phyloP scores from a whole-genome alignment of 495 filamentous ascomycete genomes.

The Aspergillus campestris region DNA sequence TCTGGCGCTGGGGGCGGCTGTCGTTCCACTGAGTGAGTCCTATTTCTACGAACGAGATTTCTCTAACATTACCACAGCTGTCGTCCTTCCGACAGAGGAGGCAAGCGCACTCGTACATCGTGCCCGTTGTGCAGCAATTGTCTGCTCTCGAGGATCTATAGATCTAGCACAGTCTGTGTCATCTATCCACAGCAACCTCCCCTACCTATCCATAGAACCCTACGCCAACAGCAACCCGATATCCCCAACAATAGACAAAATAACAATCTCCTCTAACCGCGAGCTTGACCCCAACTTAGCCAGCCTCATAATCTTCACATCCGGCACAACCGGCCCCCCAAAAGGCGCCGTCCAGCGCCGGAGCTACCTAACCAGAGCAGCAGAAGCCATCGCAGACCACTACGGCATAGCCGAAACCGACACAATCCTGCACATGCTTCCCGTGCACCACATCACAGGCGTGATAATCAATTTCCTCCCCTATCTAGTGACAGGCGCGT shows the following conservation, averaged over 20 bases:
- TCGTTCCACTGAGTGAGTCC: conserved; percentile 23
- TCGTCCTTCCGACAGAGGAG: conserved; percentile 28
- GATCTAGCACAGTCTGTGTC: conserved; percentile 12
- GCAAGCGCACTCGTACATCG: conserved; percentile 36
- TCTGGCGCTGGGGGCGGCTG: conserved; percentile 35
- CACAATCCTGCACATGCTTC: conserved; percentile 31
- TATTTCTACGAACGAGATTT: background rate
- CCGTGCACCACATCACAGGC: conserved; percentile 43
- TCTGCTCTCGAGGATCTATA: conserved; percentile 11
- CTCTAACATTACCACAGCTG: conserved; percentile 9
- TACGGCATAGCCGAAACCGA: conserved; percentile 19
- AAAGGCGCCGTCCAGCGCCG: conserved; percentile 36
- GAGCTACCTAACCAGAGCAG: conserved; percentile 18
- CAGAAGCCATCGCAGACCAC: conserved; percentile 20
- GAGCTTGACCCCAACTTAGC: conserved; percentile 20
- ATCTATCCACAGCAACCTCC: conserved; percentile 9
- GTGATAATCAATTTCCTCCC: conserved; percentile 40
- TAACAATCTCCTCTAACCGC: conserved; percentile 17
- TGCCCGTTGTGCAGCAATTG: conserved; percentile 16
- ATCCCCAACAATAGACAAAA: background rate
- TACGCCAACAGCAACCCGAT: too few relatives aligned
- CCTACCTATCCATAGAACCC: background rate
- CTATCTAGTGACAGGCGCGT: conserved; percentile 31
- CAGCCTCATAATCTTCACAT: conserved; percentile 32
- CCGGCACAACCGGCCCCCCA: conserved; percentile 38